phyloP scores from a whole-genome alignment of 768 basidiomycete genomes.

The Gyrodon lividus region DNA sequence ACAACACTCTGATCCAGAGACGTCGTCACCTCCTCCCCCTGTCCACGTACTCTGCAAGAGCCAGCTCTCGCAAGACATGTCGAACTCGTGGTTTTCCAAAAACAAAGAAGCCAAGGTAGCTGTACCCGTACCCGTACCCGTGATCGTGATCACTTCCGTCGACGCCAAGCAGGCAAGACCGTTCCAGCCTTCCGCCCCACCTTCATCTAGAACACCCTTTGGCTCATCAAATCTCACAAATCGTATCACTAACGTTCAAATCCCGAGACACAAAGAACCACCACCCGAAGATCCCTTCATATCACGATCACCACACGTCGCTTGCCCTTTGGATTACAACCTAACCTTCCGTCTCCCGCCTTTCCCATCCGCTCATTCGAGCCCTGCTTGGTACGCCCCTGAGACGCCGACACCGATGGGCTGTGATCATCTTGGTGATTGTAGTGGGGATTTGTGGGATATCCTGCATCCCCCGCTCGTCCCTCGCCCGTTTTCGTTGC shows the following conservation, averaged over 20 bases:
- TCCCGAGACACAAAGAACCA: not conserved
- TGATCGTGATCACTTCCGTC: slow-evolving; percentile 26
- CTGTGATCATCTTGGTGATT: slow-evolving; percentile 24
- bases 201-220: slow-evolving; percentile 13
- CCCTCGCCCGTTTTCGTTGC: slow-evolving; percentile 12
- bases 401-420: slow-evolving; percentile 29
- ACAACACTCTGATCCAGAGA: not conserved
- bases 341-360: slow-evolving; percentile 16
- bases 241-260: not conserved
- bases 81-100: not conserved
- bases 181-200: slow-evolving; percentile 13
- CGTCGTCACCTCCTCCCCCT: not conserved
- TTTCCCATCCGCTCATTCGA: not conserved
- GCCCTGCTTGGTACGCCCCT: slow-evolving; percentile 4
- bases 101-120: slow-evolving; percentile 3
- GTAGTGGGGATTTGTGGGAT: slow-evolving; percentile 25
- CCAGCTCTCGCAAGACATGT: not conserved
- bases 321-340: not conserved
- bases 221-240: slow-evolving; percentile 10
- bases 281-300: slow-evolving; percentile 17
- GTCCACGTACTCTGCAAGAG: not conserved
- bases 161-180: slow-evolving; percentile 24
- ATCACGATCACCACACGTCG: not conserved
- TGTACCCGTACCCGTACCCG: slow-evolving; percentile 18
- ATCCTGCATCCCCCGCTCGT: slow-evolving; percentile 25